Evolutionary conservation across 2,329 filamentous ascomycete species (phyloP), one percentile per base, ranked within the genome.

Genomic region (Paraconiothyrium sp.): DNA sequence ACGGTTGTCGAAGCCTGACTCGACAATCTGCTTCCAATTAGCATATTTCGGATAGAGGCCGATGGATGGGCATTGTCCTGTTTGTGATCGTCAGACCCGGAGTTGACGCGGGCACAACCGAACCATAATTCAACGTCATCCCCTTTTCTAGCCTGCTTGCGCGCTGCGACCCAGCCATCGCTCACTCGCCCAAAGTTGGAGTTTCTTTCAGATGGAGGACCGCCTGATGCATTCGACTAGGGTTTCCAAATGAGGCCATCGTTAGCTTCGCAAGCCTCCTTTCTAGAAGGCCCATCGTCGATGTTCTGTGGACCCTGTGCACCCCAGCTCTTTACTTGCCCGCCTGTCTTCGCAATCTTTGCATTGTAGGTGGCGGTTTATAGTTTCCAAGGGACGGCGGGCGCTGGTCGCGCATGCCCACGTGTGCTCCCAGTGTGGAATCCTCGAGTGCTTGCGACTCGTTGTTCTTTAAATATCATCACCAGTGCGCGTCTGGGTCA

Each of bases 71-170:
- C 16, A 14, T 35, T 34, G 30, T 13, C 27, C 16, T 35, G 30
- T 30, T 48, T 35, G 11, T 35, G 48, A 46, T 46, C 43, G n/a
- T 20, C 43, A 46, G 43, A 46, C 20, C 11, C 16, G 46, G 30
- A 16, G 16, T 43, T 10, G 37, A 8, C 48, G 30, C 55, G 55
- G 48, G 22, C 50, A 50, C n/a, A 27, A 32, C 54, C 47, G 51
- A 64, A 60, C 59, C 57, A 57, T 64, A 65, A 58, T 54, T 24
- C 57, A 62, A 65, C 59, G 60, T 65, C 60, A 62, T 62, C 43
- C 44, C 30, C 2, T 44, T 11, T 30, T 5, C n/a, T 48, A 49
- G 27, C 50, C 41, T 30, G 27, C 32, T 22, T 54, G 13, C 58
- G 13, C 35, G 9, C 46, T 27, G 14, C 46, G 6, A 16, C 37